phyloP scores from a whole-genome alignment of 2,329 filamentous ascomycete species.

The Hymenoscyphus occultus region DNA sequence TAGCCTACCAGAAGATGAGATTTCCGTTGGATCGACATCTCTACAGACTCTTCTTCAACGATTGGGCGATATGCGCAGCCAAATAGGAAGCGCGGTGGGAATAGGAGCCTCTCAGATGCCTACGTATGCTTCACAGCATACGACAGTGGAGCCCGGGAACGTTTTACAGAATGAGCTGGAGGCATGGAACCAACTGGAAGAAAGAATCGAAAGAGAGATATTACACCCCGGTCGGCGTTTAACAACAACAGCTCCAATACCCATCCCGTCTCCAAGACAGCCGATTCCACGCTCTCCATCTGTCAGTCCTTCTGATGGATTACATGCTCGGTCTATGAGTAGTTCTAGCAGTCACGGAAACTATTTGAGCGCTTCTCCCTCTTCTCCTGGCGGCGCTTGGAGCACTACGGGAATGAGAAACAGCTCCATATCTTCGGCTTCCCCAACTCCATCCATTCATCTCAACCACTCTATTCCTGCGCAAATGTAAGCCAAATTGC shows the following conservation, averaged over 20 bases:
- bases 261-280: constrained; percentile 11
- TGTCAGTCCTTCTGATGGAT: constrained; percentile 14
- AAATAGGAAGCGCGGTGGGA: constrained; percentile 23
- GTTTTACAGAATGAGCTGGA: constrained; percentile 24
- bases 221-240: constrained; percentile 21
- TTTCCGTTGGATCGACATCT: constrained; percentile 5
- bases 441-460: constrained; percentile 15
- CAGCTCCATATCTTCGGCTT: constrained; percentile 18
- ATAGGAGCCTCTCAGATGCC: constrained; percentile 11
- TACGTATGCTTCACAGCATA: background rate
- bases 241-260: constrained; percentile 15
- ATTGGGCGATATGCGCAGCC: constrained; percentile 22
- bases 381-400: constrained; percentile 15
- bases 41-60: constrained; percentile 19
- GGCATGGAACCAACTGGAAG: constrained; percentile 26
- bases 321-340: constrained; percentile 11
- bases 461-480: constrained; percentile 17
- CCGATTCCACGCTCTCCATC: constrained; percentile 13
- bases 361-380: constrained; percentile 17
- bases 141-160: constrained; percentile 15
- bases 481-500: constrained; percentile 15
- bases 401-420: constrained; percentile 15
- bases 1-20: constrained; percentile 10
- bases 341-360: constrained; percentile 15
- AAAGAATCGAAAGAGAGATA: constrained; percentile 27